Percentiles rank a stretch among this genome's conserved stretches.
Conservation (phyloP, 176 grass and related monocot species). For the Lolium rigidum region DNA sequence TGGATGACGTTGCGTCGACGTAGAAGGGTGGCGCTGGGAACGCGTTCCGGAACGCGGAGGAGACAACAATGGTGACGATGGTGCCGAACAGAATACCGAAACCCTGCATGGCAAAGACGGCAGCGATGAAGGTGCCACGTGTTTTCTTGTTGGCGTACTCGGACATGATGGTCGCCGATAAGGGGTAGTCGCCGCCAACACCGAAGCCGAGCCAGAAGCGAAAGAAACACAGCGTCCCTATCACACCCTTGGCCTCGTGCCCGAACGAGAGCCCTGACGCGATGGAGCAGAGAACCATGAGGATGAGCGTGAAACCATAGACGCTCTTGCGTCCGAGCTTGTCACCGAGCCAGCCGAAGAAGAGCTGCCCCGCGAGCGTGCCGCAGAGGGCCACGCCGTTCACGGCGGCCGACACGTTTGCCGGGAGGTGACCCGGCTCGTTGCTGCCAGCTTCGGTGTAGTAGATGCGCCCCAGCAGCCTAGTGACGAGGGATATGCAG, state of each 20-base stretch:
- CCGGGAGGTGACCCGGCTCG: too few relatives aligned
- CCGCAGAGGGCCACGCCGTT: constrained; percentile 69
- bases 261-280: too few relatives aligned
- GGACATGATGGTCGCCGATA: constrained; percentile 73
- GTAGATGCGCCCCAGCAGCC: constrained; percentile 73
- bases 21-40: constrained; percentile 48
- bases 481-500: constrained; percentile 58
- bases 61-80: constrained; percentile 50
- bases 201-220: constrained; percentile 91
- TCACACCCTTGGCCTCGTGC: constrained; percentile 8
- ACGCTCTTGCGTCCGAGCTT: constrained; percentile 81
- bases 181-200: constrained; percentile 75
- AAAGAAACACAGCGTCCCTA: background rate
- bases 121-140: constrained; percentile 82
- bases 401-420: too few relatives aligned
- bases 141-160: constrained; percentile 88
- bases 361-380: constrained; percentile 73
- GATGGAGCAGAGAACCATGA: too few relatives aligned
- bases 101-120: constrained; percentile 62
- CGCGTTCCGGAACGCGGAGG: constrained; percentile 53
- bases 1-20: constrained; percentile 25
- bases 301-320: constrained; percentile 23
- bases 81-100: too few relatives aligned
- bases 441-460: constrained; percentile 23
- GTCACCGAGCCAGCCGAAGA: constrained; percentile 86